phyloP scores from a whole-genome alignment of 179 eudicot genomes.

The Heliamphora pulchella region DNA sequence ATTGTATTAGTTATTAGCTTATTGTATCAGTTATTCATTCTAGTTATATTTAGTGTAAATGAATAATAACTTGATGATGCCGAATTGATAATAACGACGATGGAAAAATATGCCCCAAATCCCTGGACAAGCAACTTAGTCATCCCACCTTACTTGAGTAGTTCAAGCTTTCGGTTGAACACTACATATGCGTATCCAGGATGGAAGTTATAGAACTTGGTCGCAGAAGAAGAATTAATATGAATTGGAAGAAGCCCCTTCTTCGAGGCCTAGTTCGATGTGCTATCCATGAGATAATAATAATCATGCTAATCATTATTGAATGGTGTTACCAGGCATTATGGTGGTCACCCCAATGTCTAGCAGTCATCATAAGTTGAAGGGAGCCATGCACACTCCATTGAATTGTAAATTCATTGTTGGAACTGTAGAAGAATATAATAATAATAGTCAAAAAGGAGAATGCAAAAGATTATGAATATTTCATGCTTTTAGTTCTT shows the following conservation, averaged over 20 bases:
- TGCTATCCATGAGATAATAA: not conserved
- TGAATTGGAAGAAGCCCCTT: not conserved
- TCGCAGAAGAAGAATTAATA: not conserved
- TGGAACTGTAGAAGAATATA: not conserved
- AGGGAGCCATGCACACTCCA: not conserved
- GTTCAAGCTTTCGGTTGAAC: slow-evolving; percentile 2
- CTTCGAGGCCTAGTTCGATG: not conserved
- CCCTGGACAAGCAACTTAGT: not conserved
- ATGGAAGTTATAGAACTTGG: not conserved
- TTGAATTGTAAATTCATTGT: not conserved
- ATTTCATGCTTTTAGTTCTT: not conserved
- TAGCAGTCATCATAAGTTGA: not conserved
- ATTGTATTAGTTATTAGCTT: not conserved
- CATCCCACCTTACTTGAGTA: not conserved
- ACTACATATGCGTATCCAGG: not conserved
- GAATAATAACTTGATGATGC: not conserved
- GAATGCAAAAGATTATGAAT: not conserved
- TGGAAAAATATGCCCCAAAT: not conserved
- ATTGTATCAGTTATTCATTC: not conserved
- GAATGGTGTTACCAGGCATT: not conserved
- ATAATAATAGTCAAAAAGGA: not conserved
- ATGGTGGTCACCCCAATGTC: not conserved
- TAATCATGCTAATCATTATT: too few species aligned
- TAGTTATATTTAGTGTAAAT: not conserved
- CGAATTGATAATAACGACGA: not conserved